phyloP scores from a whole-genome alignment of 2,329 filamentous ascomycete species.

The Pezicula carpinea region DNA sequence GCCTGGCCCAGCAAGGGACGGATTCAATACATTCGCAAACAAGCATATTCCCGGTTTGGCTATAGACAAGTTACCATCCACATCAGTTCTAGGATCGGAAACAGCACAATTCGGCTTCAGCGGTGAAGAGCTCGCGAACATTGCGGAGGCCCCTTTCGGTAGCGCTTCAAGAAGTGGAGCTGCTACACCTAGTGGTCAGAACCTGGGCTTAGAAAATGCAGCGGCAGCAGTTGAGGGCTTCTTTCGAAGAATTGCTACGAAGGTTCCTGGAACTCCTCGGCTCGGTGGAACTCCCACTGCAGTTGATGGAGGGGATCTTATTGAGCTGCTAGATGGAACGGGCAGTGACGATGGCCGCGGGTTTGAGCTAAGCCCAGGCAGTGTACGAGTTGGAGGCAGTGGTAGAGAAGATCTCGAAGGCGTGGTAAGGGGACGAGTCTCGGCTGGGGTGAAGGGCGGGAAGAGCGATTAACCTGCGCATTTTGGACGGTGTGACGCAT shows the following conservation, averaged over 20 bases:
- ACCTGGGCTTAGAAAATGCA: slow-evolving; percentile 67
- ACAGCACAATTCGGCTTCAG: slow-evolving; percentile 50
- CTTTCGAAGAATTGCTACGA: slow-evolving; percentile 75
- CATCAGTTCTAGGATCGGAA: slow-evolving; percentile 60
- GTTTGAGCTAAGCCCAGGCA: slow-evolving; percentile 23
- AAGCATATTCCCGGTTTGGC: slow-evolving; percentile 78
- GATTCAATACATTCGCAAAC: slow-evolving; percentile 77
- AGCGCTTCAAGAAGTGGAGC: slow-evolving; percentile 19
- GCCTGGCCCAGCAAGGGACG: slow-evolving; percentile 80
- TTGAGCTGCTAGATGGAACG: slow-evolving; percentile 63
- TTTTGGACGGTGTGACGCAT: too few relatives aligned
- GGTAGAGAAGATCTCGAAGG: slow-evolving; percentile 20
- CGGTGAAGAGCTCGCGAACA: slow-evolving; percentile 31
- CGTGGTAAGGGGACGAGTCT: slow-evolving; percentile 8
- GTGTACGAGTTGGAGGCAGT: slow-evolving; percentile 14
- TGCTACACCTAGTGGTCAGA: slow-evolving; percentile 37
- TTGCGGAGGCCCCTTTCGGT: slow-evolving; percentile 34
- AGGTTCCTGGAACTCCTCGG: slow-evolving; percentile 49
- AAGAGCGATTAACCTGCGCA: slow-evolving; percentile 5
- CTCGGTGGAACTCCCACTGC: slow-evolving; percentile 33
- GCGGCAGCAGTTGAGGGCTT: slow-evolving; percentile 86
- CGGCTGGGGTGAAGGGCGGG: slow-evolving; percentile 8
- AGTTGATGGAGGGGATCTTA: slow-evolving; percentile 56
- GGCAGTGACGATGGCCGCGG: slow-evolving; percentile 48
- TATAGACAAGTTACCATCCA: slow-evolving; percentile 62